Conservation (phyloP, 73 alveolate species). For the Tetrahymena thermophila region DNA sequence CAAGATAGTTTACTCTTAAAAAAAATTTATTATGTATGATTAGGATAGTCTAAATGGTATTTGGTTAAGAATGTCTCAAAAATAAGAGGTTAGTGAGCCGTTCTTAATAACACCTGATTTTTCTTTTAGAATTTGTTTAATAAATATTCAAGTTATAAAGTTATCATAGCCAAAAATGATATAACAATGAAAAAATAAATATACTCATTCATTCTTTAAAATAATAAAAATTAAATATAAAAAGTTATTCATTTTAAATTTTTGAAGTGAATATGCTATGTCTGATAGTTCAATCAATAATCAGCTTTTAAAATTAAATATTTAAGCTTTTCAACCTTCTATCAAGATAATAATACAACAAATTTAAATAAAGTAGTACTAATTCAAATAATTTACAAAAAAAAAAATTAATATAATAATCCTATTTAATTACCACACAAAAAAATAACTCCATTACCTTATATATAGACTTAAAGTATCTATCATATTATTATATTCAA, state of each 20-base stretch:
- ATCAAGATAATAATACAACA: neutral
- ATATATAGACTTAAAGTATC: neutral
- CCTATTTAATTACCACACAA: neutral
- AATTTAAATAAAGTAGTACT: neutral
- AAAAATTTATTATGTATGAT: neutral
- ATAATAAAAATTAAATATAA: neutral
- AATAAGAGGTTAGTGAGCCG: neutral
- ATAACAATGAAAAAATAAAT: neutral
- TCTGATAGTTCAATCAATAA: no score
- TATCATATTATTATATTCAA: neutral
- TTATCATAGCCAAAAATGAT: neutral
- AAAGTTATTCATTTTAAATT: neutral
- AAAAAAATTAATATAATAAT: no score
- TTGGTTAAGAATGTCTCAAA: neutral
- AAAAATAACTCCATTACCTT: neutral
- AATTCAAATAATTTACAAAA: neutral
- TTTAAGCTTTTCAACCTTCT: neutral
- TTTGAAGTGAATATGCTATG: no score
- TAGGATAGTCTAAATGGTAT: neutral
- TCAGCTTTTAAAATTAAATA: neutral
- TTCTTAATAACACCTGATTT: neutral
- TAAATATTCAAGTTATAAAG: neutral
- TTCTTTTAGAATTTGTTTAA: neutral
- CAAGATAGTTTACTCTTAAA: neutral
- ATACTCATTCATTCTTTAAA: neutral